Evolutionary conservation across 1,284 basidiomycete genomes (phyloP).

Genomic region (Hypsizygus ulmarius): DNA sequence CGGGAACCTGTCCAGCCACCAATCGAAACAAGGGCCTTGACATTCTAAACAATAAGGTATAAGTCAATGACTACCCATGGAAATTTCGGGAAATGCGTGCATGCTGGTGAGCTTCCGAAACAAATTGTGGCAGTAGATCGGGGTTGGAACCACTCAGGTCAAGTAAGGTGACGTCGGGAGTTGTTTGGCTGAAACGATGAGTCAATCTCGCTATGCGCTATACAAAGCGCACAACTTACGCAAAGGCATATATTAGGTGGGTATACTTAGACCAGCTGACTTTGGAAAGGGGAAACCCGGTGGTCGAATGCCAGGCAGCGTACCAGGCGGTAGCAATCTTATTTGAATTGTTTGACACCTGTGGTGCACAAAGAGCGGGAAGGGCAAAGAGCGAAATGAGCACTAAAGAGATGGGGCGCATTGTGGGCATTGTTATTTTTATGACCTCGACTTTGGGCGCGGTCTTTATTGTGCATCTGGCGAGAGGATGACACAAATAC

Average conservation of each 20-base stretch:
- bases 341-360: constrained; percentile 11
- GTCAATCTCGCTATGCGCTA: neutral
- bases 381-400: constrained; percentile 12
- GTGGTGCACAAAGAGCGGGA: constrained; percentile 10
- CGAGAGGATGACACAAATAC: no score
- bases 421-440: constrained; percentile 3
- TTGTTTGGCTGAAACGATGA: constrained; percentile 42
- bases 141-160: constrained; percentile 43
- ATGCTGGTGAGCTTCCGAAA: constrained; percentile 49
- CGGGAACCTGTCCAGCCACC: constrained; percentile 87
- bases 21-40: constrained; percentile 75
- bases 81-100: constrained; percentile 31
- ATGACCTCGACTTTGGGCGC: neutral
- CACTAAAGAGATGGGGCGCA: constrained; percentile 8
- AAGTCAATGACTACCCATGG: constrained; percentile 2
- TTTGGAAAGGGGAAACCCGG: constrained; percentile 38
- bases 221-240: constrained; percentile 38
- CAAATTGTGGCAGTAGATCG: constrained; percentile 49
- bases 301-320: constrained; percentile 42
- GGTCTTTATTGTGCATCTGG: no score
- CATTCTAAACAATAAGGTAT: constrained; percentile 38
- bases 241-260: constrained; percentile 53
- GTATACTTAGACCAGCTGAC: constrained; percentile 52
- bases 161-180: constrained; percentile 41
- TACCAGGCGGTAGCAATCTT: constrained; percentile 41